Percentiles rank a stretch among this genome's conserved stretches.
Evolutionary conservation across 257 asterid species (phyloP).

Genomic region (Marsdenia floribunda): DNA sequence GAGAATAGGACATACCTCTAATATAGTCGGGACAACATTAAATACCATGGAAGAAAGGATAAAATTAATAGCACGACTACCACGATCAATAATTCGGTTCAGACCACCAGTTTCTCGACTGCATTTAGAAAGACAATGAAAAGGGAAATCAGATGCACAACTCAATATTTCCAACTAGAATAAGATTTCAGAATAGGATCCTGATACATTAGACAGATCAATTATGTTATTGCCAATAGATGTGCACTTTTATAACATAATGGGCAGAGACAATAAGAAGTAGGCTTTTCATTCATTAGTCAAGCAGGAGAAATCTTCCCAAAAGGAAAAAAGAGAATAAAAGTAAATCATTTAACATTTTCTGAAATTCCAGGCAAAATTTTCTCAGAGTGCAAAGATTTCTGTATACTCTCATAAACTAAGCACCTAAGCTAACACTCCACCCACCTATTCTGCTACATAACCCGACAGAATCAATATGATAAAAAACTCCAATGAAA

Average conservation of each 20-base stretch:
- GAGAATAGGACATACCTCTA: slow-evolving; percentile 54
- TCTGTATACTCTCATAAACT: background rate
- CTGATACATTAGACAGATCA: background rate
- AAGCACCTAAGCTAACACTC: background rate
- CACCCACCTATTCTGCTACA: background rate
- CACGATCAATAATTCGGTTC: slow-evolving; percentile 91
- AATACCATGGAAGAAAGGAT: slow-evolving; percentile 93
- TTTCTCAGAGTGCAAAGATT: background rate
- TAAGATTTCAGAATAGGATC: background rate
- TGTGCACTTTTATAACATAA: background rate
- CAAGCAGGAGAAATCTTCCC: background rate
- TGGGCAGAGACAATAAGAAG: background rate
- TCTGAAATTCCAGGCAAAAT: background rate
- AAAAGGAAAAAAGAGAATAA: background rate
- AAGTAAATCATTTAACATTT: background rate
- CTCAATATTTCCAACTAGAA: background rate
- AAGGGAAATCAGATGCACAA: slow-evolving; percentile 2
- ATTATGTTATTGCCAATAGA: background rate
- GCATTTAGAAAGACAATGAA: slow-evolving; percentile 20
- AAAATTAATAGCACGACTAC: slow-evolving; percentile 97
- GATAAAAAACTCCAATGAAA: background rate
- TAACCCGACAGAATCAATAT: background rate
- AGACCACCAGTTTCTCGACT: slow-evolving; percentile 99
- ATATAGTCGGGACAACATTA: slow-evolving; percentile 85
- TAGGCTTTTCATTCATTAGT: background rate